These are phyloP conservation scores for Daldinia sp. DNA, from an alignment of 2,329 filamentous ascomycete species.

Conservation along the genomic window DNA sequence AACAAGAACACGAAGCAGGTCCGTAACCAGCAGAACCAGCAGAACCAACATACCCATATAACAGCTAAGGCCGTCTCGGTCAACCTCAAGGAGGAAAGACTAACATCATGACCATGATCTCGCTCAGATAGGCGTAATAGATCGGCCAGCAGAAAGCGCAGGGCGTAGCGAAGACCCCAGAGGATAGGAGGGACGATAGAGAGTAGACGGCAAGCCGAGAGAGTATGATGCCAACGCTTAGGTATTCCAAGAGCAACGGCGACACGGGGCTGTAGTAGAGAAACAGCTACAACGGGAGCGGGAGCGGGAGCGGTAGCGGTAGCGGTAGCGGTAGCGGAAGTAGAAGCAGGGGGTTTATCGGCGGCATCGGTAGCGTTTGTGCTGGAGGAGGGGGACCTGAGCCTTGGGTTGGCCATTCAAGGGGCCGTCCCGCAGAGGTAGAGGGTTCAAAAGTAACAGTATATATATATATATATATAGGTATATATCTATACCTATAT, in stretches of 20 bases:
- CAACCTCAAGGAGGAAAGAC: slow-evolving; percentile 65
- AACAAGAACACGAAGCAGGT: background rate
- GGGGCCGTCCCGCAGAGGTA: slow-evolving; percentile 29
- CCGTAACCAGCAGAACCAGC: slow-evolving; percentile 41
- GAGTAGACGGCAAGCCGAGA: slow-evolving; percentile 78
- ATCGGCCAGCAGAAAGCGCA: slow-evolving; percentile 76
- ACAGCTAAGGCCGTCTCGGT: slow-evolving; percentile 79
- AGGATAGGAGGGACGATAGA: slow-evolving; percentile 77
- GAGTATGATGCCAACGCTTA: slow-evolving; percentile 76
- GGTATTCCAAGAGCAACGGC: slow-evolving; percentile 82
- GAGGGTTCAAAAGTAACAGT: slow-evolving; percentile 11
- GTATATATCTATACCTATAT: too few species aligned
- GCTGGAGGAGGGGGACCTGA: slow-evolving; percentile 14
- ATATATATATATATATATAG: too few species aligned
- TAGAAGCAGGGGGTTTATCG: slow-evolving; percentile 18
- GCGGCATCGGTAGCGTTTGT: slow-evolving; percentile 27
- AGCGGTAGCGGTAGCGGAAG: slow-evolving; percentile 36
- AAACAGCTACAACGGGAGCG: slow-evolving; percentile 46
- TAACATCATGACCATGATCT: slow-evolving; percentile 56
- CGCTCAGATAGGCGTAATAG: slow-evolving; percentile 55
- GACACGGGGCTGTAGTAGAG: slow-evolving; percentile 78
- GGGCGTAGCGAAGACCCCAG: slow-evolving; percentile 77
- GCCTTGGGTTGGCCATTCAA: slow-evolving; percentile 42
- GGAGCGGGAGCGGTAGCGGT: slow-evolving; percentile 31
- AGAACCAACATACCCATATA: slow-evolving; percentile 70